Conservation (phyloP, 208 protist genomes). For the Strigomonas culicis region DNA sequence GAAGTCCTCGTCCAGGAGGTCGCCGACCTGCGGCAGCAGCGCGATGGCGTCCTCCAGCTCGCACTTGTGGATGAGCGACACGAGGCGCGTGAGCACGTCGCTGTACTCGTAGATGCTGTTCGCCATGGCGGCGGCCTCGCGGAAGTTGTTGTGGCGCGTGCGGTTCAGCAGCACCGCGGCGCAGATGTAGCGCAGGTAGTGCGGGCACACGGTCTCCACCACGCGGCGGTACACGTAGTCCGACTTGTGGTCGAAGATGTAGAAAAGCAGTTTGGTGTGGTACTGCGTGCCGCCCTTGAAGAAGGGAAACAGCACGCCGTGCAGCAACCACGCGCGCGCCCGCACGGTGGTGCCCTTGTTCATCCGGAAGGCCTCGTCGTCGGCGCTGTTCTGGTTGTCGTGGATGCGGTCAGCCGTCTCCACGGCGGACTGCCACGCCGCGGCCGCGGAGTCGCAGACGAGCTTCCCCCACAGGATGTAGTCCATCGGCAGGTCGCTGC, state of each 20-base stretch:
- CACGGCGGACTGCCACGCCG: conserved; percentile 82
- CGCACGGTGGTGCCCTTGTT: conserved; percentile 49
- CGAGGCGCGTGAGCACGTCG: conserved; percentile 80
- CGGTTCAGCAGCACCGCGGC: conserved; percentile 83
- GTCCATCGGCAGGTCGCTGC: conserved; percentile 65
- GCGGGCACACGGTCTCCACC: conserved; percentile 87
- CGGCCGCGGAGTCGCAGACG: conserved; percentile 76
- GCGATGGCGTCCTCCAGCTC: conserved; percentile 79
- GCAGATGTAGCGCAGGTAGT: conserved; percentile 89
- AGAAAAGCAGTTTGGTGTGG: conserved; percentile 71
- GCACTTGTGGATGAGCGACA: conserved; percentile 61
- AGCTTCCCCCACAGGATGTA: conserved; percentile 85
- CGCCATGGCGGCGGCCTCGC: conserved; percentile 55
- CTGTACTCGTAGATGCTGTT: conserved; percentile 83
- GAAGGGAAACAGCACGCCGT: conserved; percentile 92
- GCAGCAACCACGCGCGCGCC: conserved; percentile 82
- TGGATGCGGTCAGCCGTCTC: conserved; percentile 69
- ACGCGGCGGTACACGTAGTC: conserved; percentile 72
- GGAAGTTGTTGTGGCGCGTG: conserved; percentile 63
- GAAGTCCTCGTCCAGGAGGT: conserved; percentile 69
- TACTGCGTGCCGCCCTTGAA: conserved; percentile 87
- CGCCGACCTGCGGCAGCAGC: conserved; percentile 63
- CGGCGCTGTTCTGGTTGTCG: conserved; percentile 60
- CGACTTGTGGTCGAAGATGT: conserved; percentile 43
- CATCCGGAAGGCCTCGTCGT: conserved; percentile 60